Evolutionary conservation across 345 rosid species (phyloP), one percentile per base, ranked within the genome.

Genomic region (Carallia brachiata): DNA sequence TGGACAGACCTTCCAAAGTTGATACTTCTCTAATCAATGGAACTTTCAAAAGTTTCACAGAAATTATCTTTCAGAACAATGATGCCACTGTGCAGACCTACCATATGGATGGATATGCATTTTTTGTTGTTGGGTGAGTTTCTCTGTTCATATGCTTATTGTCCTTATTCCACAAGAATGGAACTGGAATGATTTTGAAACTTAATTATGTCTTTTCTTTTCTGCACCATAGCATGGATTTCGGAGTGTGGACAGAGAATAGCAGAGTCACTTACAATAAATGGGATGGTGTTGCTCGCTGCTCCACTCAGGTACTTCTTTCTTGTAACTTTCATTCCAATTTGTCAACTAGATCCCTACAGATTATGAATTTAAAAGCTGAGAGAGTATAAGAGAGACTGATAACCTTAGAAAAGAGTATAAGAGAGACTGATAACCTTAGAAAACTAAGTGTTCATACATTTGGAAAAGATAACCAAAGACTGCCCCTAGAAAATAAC

Each of bases 71-170:
- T 78, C 98, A 89, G 86, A 93, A 93, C 71, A 91, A 89, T 65
- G 94, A 84, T 60, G 89, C 90, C 30, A 69, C 78, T 32, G 86
- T 89, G 54, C 88, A 91, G 80, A 87, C 84, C 86, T 93, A 88
- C 77, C 97, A 93, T 80, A 63, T 93, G 88, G 97, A 93, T 82
- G 98, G 98, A 74, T 89, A 88, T 82, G 93, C 97, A 13, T 89
- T 93, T 76, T 93, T 93, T 66, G 90, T 90, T 75, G 98, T 88
- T 17, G 97, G 97, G 97, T 93, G 78, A 90, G 90, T 32, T 72
- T 77, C 59, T 66, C 28, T 69, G 70, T 77, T 69, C 54, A 53
- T 64, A 34, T 56, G 28, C n/a, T 70, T 36, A 13, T 68, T 70
- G 73, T 74, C 54, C 56, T 67, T 58, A 36, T 57, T 62, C 67